Percentiles rank a stretch among this genome's conserved stretches.
Conservation (phyloP, 2,329 filamentous ascomycete genomes). For the Trichoderma citrinoviride region DNA sequence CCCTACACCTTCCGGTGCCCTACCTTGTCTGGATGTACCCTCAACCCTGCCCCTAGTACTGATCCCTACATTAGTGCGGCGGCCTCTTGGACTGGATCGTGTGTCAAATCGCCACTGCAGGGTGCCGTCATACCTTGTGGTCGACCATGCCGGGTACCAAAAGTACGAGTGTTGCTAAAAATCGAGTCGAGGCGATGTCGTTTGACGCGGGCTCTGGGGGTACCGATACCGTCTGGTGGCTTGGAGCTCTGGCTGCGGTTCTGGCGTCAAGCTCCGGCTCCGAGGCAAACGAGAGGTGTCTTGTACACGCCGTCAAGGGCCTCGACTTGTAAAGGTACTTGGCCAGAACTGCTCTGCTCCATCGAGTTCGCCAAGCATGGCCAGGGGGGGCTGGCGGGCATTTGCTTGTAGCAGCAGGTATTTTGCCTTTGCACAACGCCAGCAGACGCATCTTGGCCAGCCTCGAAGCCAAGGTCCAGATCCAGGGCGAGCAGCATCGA, state of each 20-base stretch:
- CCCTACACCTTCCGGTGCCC: too few species aligned
- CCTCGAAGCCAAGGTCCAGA: conserved; percentile 1
- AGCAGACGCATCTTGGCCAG: background rate
- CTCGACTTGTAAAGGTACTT: background rate
- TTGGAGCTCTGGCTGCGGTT: background rate
- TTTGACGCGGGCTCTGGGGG: background rate
- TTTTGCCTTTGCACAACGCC: background rate
- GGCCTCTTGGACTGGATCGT: conserved; percentile 13
- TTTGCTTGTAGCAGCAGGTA: background rate
- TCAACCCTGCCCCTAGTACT: too few species aligned
- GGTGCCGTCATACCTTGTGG: conserved; percentile 23
- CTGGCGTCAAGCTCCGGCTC: too few species aligned
- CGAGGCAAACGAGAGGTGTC: too few species aligned
- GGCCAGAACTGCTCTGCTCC: too few species aligned
- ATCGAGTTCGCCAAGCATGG: too few species aligned
- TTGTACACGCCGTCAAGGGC: background rate
- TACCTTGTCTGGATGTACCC: too few species aligned
- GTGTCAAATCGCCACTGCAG: conserved; percentile 23
- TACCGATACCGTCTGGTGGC: background rate
- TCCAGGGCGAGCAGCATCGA: conserved; percentile 7
- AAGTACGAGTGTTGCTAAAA: background rate
- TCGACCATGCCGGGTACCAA: conserved; percentile 9
- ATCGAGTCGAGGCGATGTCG: background rate
- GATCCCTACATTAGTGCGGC: conserved; percentile 19
- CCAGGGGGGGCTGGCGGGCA: background rate